Conservation (phyloP, 2,329 filamentous ascomycete species). For the Gremmenia infestans region DNA sequence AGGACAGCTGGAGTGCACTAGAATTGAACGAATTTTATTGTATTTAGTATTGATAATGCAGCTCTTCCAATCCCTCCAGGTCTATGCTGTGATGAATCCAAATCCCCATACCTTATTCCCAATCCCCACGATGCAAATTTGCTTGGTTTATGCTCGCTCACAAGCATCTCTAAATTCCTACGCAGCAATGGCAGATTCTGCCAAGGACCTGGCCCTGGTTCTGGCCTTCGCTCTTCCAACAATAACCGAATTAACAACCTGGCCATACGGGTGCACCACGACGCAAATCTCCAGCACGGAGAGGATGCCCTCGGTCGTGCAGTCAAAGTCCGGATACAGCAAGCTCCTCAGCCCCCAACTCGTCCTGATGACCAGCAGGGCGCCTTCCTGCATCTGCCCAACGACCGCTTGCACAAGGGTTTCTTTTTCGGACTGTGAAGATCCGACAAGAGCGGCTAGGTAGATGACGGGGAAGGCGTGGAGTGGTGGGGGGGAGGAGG, state of each 20-base stretch:
- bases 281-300: conserved; percentile 36
- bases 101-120: too few relatives aligned
- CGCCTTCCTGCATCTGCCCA: conserved; percentile 36
- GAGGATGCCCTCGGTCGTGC: neutral
- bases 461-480: conserved; percentile 41
- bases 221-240: conserved; percentile 29
- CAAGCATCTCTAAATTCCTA: too few relatives aligned
- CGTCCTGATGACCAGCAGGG: conserved; percentile 42
- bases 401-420: conserved; percentile 35
- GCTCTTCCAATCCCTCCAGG: too few relatives aligned
- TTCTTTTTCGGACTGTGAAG: conserved; percentile 38
- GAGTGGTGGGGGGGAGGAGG: neutral
- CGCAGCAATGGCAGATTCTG: too few relatives aligned
- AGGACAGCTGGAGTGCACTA: neutral
- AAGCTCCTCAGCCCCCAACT: conserved; percentile 40
- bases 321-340: conserved; percentile 37
- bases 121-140: too few relatives aligned
- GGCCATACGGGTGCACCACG: conserved; percentile 43
- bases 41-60: too few relatives aligned
- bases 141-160: too few relatives aligned
- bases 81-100: too few relatives aligned
- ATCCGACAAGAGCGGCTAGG: conserved; percentile 45
- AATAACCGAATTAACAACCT: conserved; percentile 47
- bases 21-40: too few relatives aligned
- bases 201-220: neutral